A percentile compares a stretch with the other conserved stretches of the same genome.
phyloP scores from a whole-genome alignment of 495 filamentous ascomycete species.

The Penicillium maclennaniae region DNA sequence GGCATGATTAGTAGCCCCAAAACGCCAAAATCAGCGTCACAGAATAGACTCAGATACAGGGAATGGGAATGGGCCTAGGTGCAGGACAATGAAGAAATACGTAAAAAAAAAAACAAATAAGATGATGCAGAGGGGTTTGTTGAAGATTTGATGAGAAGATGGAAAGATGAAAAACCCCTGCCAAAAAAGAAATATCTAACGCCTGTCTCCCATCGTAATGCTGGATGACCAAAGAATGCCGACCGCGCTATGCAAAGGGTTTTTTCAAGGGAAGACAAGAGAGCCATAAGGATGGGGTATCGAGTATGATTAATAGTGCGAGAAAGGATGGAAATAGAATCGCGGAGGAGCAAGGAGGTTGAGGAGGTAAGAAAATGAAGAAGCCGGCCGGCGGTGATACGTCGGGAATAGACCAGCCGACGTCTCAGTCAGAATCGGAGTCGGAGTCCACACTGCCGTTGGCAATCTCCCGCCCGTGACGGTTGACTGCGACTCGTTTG shows the following conservation, averaged over 20 bases:
- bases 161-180: slow-evolving; percentile 9
- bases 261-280: slow-evolving; percentile 21
- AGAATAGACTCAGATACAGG: slow-evolving; percentile 10
- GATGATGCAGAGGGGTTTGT: slow-evolving; percentile 4
- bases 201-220: slow-evolving; percentile 37
- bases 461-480: slow-evolving; percentile 41
- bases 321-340: slow-evolving; percentile 5
- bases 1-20: neutral
- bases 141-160: slow-evolving; percentile 6
- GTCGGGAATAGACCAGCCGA: neutral
- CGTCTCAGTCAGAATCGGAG: slow-evolving; percentile 36
- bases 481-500: slow-evolving; percentile 74
- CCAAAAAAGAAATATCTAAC: slow-evolving; percentile 26
- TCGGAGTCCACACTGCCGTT: slow-evolving; percentile 40
- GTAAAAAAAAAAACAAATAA: neutral
- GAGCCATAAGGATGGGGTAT: slow-evolving; percentile 28
- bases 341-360: slow-evolving; percentile 1
- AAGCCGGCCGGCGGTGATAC: neutral
- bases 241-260: slow-evolving; percentile 48
- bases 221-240: slow-evolving; percentile 37
- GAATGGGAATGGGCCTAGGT: neutral
- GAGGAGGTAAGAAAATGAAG: slow-evolving; percentile 10
- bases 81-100: slow-evolving; percentile 9
- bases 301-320: slow-evolving; percentile 17
- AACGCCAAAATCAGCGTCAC: slow-evolving; percentile 6